Evolutionary conservation across 2,329 filamentous ascomycete genomes (phyloP), one percentile per base, ranked within the genome.

Genomic region (Chrysoporthe puriensis): DNA sequence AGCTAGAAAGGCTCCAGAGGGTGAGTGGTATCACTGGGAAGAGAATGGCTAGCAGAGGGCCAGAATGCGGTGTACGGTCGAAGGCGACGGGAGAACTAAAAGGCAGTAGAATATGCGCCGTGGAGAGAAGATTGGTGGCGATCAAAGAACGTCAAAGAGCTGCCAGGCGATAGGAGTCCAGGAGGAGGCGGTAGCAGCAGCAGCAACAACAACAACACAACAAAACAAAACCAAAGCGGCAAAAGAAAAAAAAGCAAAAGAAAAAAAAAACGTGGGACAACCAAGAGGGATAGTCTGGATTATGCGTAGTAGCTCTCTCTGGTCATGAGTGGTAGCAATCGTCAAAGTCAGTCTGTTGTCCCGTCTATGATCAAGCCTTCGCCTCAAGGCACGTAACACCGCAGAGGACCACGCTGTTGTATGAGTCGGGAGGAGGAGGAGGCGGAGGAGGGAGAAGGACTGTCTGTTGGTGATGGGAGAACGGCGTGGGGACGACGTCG

Each of bases 1-100:
- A 56, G 52, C 59, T 50, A 60, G 34, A 65, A 66, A 34, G 67
- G 64, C 32, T 43, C 52, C 61, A 56, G 48, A 36, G 43, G 42
- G 32, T 50, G 57, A 32, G 48, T 57, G 42, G 48, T 57, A 62
- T 62, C 34, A 57, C 48, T 65, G 66, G 32, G 26, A 54, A 42
- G 48, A 46, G 54, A 46, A 54, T 42, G 62, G 59, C 40, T 36
- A 68, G 59, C 44, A 69, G 43, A 26, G 62, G 32, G 52, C 52
- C 50, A 69, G 32, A 52, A 66, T 62, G 66, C 69, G 67, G 67
- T 67, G 65, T 70, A 66, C 62, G 65, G 66, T 58, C 58, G n/a
- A 36, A 7, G 11, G 32, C 50, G 50, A 14, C 14, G 48, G 11
- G 14, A 26, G 50, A 26, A 4, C 43, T 26, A n/a, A 3, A 43